phyloP scores from a whole-genome alignment of 257 asterid species.

The Solanum bulbocastanum region DNA sequence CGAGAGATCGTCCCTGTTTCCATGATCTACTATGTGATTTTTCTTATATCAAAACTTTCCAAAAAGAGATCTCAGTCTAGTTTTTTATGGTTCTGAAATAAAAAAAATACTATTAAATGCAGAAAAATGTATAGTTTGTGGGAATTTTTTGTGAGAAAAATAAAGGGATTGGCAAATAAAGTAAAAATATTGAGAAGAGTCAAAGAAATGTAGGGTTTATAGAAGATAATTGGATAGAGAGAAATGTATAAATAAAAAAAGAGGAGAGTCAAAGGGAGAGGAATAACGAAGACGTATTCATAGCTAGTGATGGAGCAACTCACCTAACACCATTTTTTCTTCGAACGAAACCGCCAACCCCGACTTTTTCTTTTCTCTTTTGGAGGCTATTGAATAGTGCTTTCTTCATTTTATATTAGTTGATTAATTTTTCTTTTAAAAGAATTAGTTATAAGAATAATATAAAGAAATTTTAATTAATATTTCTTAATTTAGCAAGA shows the following conservation, averaged over 20 bases:
- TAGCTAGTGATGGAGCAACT: neutral
- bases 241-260: neutral
- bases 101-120: too few species aligned
- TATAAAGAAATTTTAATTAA: too few species aligned
- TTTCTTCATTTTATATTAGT: too few species aligned
- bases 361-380: neutral
- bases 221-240: neutral
- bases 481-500: too few species aligned
- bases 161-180: neutral
- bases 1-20: slow-evolving; percentile 47
- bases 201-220: neutral
- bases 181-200: neutral
- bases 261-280: neutral
- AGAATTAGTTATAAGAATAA: fast-evolving
- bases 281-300: neutral
- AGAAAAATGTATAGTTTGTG: too few species aligned
- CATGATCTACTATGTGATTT: slow-evolving; percentile 18
- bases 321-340: neutral
- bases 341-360: neutral
- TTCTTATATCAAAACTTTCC: neutral
- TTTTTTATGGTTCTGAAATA: neutral
- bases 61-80: neutral
- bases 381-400: neutral
- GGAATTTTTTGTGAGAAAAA: too few species aligned
- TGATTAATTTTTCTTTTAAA: fast-evolving